Evolutionary conservation across 2,329 filamentous ascomycete species (phyloP).

Genomic region (Microcyclospora tardicrescens): DNA sequence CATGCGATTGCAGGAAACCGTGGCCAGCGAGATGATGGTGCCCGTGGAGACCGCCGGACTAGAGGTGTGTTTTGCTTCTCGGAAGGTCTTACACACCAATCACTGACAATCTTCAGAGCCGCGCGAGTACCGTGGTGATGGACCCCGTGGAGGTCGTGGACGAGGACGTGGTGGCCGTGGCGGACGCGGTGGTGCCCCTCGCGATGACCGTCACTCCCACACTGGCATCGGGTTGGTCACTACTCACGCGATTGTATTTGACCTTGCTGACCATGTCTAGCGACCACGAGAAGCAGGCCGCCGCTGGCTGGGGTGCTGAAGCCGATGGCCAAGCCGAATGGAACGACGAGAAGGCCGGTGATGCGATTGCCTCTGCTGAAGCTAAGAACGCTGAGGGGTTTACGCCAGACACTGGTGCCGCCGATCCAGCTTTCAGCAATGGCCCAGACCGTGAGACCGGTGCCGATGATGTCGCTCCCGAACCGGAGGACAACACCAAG

Average conservation of each 20-base stretch:
- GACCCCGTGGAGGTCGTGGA: conserved; percentile 37
- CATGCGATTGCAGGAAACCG: neutral
- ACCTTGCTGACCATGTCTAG: conserved; percentile 30
- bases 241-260: conserved; percentile 1
- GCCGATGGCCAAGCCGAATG: conserved; percentile 66
- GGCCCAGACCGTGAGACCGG: conserved; percentile 28
- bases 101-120: conserved; percentile 10
- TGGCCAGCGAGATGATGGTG: neutral
- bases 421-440: conserved; percentile 31
- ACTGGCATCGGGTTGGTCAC: conserved; percentile 42
- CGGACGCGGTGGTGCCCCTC: conserved; percentile 40
- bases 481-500: conserved; percentile 65
- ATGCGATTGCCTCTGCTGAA: conserved; percentile 76
- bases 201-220: conserved; percentile 52
- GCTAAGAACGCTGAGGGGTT: conserved; percentile 51
- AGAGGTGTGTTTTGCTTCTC: conserved; percentile 1
- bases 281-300: conserved; percentile 74
- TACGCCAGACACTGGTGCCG: conserved; percentile 23
- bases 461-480: conserved; percentile 20
- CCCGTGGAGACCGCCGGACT: conserved; percentile 1
- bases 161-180: conserved; percentile 37
- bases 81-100: too few species aligned
- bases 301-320: conserved; percentile 75
- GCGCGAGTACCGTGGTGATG: conserved; percentile 29
- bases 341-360: conserved; percentile 83